These are phyloP conservation scores for Cladorrhinum sp. DNA, from an alignment of 2,329 filamentous ascomycete species.

Conservation along the genomic window DNA sequence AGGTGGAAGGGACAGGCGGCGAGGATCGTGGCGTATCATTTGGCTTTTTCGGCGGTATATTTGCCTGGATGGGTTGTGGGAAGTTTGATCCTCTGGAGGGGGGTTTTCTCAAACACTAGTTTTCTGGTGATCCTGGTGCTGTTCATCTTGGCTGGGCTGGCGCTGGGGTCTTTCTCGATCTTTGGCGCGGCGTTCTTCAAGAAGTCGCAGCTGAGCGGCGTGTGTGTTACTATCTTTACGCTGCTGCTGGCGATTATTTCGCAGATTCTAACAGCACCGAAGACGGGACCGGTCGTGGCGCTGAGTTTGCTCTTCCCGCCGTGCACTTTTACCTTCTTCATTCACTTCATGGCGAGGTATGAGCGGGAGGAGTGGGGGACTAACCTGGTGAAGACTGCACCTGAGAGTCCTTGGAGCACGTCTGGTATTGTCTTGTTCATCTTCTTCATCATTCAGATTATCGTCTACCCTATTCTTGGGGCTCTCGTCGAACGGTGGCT, in stretches of 20 bases:
- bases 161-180: slow-evolving; percentile 76
- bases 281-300: slow-evolving; percentile 62
- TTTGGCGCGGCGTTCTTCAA: slow-evolving; percentile 81
- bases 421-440: slow-evolving; percentile 76
- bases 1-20: slow-evolving; percentile 75
- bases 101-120: slow-evolving; percentile 64
- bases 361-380: slow-evolving; percentile 60
- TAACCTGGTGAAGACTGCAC: slow-evolving; percentile 60
- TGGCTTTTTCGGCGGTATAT: slow-evolving; percentile 78
- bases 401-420: slow-evolving; percentile 63
- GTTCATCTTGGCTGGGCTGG: slow-evolving; percentile 72
- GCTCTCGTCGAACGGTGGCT: slow-evolving; percentile 69
- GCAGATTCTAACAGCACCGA: slow-evolving; percentile 65
- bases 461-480: slow-evolving; percentile 73
- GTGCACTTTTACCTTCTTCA: slow-evolving; percentile 83
- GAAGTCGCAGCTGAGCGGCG: slow-evolving; percentile 83
- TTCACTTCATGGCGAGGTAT: slow-evolving; percentile 71
- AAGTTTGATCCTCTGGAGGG: slow-evolving; percentile 59
- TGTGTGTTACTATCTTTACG: slow-evolving; percentile 68
- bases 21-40: slow-evolving; percentile 73
- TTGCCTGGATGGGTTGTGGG: slow-evolving; percentile 79
- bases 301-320: slow-evolving; percentile 78
- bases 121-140: slow-evolving; percentile 67
- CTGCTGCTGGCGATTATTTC: slow-evolving; percentile 78
- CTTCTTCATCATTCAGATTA: slow-evolving; percentile 72